Evolutionary conservation across 495 filamentous ascomycete species (phyloP).

Genomic region (Penicillium canariense): DNA sequence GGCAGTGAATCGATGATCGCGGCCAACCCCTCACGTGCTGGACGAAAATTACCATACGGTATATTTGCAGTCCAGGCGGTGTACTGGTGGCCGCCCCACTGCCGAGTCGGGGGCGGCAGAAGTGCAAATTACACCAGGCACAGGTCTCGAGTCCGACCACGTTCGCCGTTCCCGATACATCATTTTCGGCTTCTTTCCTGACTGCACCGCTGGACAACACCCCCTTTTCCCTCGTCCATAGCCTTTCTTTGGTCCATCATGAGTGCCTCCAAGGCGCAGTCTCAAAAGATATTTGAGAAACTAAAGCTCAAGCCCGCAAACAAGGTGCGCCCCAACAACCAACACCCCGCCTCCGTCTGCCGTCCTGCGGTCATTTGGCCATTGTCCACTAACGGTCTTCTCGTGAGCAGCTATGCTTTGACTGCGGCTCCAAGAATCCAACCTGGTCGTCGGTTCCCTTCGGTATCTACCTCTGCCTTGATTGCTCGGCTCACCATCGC

Average conservation of each 20-base stretch:
- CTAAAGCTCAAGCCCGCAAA: conserved; percentile 90
- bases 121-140: conserved; percentile 21
- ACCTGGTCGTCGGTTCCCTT: conserved; percentile 98
- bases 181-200: conserved; percentile 20
- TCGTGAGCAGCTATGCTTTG: conserved; percentile 78
- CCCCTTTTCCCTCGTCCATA: conserved; percentile 5
- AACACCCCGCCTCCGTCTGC: conserved; percentile 23
- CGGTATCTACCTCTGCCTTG: conserved; percentile 96
- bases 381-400: conserved; percentile 24
- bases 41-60: conserved; percentile 4
- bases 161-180: conserved; percentile 27
- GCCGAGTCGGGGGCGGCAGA: conserved; percentile 7
- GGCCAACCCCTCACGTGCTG: conserved; percentile 7
- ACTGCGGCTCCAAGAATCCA: conserved; percentile 94
- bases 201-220: conserved; percentile 10
- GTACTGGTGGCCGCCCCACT: background rate
- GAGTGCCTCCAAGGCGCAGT: conserved; percentile 92
- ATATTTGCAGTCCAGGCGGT: background rate
- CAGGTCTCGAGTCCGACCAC: conserved; percentile 26
- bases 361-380: conserved; percentile 13
- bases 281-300: conserved; percentile 97
- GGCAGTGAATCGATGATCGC: too few species aligned
- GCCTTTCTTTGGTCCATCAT: conserved; percentile 43
- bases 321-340: conserved; percentile 59
- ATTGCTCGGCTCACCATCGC: conserved; percentile 90